phyloP scores from a whole-genome alignment of 2,329 filamentous ascomycete genomes.

The Scolecobasidium constrictum region DNA sequence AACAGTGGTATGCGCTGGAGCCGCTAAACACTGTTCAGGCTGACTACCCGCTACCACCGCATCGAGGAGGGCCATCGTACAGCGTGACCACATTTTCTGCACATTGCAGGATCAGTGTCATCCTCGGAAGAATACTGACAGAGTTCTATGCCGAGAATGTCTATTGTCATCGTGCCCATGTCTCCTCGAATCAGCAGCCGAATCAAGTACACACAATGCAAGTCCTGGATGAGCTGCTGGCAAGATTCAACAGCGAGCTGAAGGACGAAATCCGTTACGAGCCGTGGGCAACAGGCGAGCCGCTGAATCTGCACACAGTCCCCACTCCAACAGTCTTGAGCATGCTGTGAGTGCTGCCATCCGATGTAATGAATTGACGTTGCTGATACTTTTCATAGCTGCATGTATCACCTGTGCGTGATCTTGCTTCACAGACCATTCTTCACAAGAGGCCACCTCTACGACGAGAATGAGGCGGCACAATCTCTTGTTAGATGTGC shows the following conservation, averaged over 20 bases:
- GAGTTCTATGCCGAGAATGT: conserved; percentile 9
- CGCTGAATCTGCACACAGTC: neutral
- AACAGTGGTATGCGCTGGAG: conserved; percentile 8
- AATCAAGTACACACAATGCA: neutral
- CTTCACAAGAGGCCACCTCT: conserved; percentile 7
- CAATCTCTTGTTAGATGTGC: neutral
- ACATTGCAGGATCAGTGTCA: conserved; percentile 5
- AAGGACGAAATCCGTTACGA: conserved; percentile 5
- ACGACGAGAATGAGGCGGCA: conserved; percentile 1
- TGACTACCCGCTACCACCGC: conserved; percentile 5
- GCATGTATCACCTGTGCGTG: conserved; percentile 8
- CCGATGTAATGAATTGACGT: neutral
- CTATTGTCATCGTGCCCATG: conserved; percentile 3
- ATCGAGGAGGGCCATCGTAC: conserved; percentile 6
- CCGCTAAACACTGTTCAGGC: neutral
- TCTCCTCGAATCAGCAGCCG: conserved; percentile 1
- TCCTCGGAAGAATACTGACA: conserved; percentile 3
- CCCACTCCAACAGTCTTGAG: conserved; percentile 8
- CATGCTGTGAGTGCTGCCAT: conserved; percentile 1
- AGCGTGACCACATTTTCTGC: conserved; percentile 8
- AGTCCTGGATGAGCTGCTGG: conserved; percentile 4
- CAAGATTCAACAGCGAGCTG: conserved; percentile 2
- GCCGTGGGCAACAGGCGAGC: conserved; percentile 3
- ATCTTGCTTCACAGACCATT: conserved; percentile 9
- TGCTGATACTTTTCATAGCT: neutral